Evolutionary conservation across 1,284 basidiomycete genomes (phyloP), one percentile per base, ranked within the genome.

Genomic region (Sporisorium iseilematis-ciliati): DNA sequence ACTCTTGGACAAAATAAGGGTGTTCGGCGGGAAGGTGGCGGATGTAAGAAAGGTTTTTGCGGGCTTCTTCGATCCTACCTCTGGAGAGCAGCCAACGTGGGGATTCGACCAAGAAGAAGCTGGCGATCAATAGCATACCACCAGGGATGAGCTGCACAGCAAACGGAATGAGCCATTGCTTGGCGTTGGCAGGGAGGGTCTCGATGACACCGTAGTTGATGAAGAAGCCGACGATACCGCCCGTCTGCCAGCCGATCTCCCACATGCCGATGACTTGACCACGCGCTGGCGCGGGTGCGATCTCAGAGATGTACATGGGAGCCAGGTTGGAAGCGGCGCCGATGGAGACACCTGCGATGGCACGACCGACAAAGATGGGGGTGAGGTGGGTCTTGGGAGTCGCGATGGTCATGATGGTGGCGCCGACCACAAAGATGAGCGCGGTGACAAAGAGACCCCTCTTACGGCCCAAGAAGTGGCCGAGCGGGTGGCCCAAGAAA

Each of bases 71-170:
- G 21, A 77, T 53, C 0, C 78, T 46, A n/a, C 87, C 87, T 65
- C 88, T 87, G 75, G 89, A 88, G 33, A 90, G 88, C 29, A 91
- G 86, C 89, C 89, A 91, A 7, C 90, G 87, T 2, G 90, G 90
- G 1, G 89, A 89, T 70, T 91, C 90, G 14, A 88, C 88, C 67
- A 89, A 78, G 76, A 88, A 88, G 33, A 88, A 60, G 18, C 70
- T 68, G n/a, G 86, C 87, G 40, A 82, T 62, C 8, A 80, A 50
- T 42, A 82, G 80, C 48, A 85, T 58, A 16, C 87, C 87, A 12
- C 87, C 88, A 1, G 89, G 89, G 41, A 89, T 86, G 45, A 89
- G 85, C 74, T 89, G 89, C 10, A 89, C 83, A 2, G 87, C 88
- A 69, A 89, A 87, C 2, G 89, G 88, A 62, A 89, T 87, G 8